Base-by-base conservation (phyloP, 805 yeast species). In the Wickerhamiella sorbophila region DNA sequence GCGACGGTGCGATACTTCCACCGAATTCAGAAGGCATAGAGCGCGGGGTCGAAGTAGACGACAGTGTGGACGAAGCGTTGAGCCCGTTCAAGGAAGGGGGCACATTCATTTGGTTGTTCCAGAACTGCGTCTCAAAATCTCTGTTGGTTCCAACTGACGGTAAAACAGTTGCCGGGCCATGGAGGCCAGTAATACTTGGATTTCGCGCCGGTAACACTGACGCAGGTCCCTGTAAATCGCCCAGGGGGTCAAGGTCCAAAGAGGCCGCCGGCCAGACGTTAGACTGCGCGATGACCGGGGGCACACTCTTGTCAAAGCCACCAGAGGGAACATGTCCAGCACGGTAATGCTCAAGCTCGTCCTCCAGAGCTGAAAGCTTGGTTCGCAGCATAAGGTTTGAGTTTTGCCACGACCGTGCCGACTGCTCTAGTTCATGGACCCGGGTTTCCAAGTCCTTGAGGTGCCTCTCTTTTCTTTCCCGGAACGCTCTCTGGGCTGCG, bases 401-500 rank as follows among this genome's bases (percentile, higher is more conserved):
- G 21, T 81, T 71, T 19, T 70, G 67, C 40, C 80, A 80, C 48
- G 75, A 74, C 43, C 75, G 63, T 44, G 79, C 78, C 50, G 78
- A 81, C 48, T 71, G 71, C 59, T 91, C 95, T 50, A 88, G 69
- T 49, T 64, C 59, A 39, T 69, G 61, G 12, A 88, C 94, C 51
- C 82, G 77, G 37, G 75, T 77, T 57, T 87, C 95, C 47, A 88
- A 67, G 49, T 85, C 94, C 55, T 75, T 74, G 77, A 91, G 72
- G 55, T 82, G 84, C 39, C 70, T 70, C 60, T 88, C 97, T 59
- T 88, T 88, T 46, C 97, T 74, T 62, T 91, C 97, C 44, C 97
- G 69, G 62, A 85, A 88, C 5, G 97, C 97, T 42, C 97, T 69
- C 62, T 91, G 98, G n/a, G 97, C 97, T 3, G 96, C 96, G 53